Conservation (phyloP, 2,329 filamentous ascomycete genomes). For the Ceratocystis albifundus region DNA sequence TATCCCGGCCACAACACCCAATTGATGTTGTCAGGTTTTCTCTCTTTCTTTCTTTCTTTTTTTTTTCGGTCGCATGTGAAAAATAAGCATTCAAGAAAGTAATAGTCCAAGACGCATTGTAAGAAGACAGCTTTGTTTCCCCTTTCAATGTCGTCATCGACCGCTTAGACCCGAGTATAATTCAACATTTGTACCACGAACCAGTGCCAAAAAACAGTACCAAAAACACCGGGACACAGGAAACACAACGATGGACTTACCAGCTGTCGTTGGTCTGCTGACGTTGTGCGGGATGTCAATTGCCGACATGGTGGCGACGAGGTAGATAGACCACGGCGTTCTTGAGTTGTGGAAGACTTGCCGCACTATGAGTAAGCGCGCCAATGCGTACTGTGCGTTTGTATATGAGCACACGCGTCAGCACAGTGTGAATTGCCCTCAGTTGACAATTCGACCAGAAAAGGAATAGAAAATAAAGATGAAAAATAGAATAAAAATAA, state of each 20-base stretch:
- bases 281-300: slow-evolving; percentile 9
- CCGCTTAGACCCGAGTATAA: slow-evolving; percentile 2
- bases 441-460: neutral
- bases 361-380: neutral
- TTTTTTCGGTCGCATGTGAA: no score
- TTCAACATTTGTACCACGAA: neutral
- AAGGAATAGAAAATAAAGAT: neutral
- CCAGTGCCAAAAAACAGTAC: neutral
- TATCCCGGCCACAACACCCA: no score
- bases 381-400: slow-evolving; percentile 2
- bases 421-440: neutral
- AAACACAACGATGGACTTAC: slow-evolving; percentile 11
- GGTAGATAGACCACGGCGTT: neutral
- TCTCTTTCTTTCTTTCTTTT: no score
- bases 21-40: no score
- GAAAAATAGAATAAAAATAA: no score
- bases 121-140: neutral
- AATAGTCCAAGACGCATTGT: neutral
- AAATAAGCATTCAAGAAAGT: neutral
- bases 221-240: neutral
- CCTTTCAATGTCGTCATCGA: slow-evolving; percentile 12
- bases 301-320: slow-evolving; percentile 14
- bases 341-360: neutral
- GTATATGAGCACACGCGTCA: neutral
- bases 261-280: slow-evolving; percentile 1